Evolutionary conservation across 2,329 filamentous ascomycete species (phyloP).

Genomic region (Xylaria sp.): DNA sequence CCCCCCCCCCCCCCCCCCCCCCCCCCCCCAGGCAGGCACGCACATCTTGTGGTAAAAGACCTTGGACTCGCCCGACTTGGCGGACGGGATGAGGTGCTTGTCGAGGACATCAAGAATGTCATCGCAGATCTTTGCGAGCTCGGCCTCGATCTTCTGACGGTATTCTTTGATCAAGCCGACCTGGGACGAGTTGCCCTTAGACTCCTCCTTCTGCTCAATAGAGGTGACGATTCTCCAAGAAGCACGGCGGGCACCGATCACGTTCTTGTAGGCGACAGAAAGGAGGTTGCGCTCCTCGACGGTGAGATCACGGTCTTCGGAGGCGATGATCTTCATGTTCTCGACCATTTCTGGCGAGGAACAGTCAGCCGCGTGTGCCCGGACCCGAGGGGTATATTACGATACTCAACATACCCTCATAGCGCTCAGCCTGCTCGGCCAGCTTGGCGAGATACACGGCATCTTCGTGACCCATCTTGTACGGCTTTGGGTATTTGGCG

Average conservation of each 20-base stretch:
- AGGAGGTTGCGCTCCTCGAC: conserved; percentile 98
- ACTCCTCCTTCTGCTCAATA: conserved; percentile 99
- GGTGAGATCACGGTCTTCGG: conserved; percentile 81
- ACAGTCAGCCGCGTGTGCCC: conserved; percentile 33
- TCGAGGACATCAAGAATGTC: conserved; percentile 96
- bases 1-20: no score
- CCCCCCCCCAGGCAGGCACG: no score
- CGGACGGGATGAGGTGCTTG: conserved; percentile 91
- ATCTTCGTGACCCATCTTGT: conserved; percentile 98
- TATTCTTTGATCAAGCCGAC: conserved; percentile 96
- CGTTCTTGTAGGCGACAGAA: conserved; percentile 99
- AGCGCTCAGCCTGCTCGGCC: conserved; percentile 99
- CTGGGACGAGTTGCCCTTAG: conserved; percentile 94
- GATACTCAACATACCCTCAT: conserved; percentile 86
- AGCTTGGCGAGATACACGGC: conserved; percentile 99
- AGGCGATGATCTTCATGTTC: conserved; percentile 99
- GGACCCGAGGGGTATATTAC: conserved; percentile 15
- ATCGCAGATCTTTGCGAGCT: conserved; percentile 97
- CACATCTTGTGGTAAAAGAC: conserved; percentile 99
- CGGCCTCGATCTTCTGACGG: conserved; percentile 96
- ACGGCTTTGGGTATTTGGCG: conserved; percentile 47
- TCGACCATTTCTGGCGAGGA: conserved; percentile 88
- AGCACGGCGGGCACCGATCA: conserved; percentile 94
- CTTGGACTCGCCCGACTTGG: conserved; percentile 96
- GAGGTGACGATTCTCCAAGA: conserved; percentile 99